Percentiles rank a stretch among this genome's conserved stretches.
Conservation (phyloP, 805 yeast genomes). For the Starmerella ratchasimensis region DNA sequence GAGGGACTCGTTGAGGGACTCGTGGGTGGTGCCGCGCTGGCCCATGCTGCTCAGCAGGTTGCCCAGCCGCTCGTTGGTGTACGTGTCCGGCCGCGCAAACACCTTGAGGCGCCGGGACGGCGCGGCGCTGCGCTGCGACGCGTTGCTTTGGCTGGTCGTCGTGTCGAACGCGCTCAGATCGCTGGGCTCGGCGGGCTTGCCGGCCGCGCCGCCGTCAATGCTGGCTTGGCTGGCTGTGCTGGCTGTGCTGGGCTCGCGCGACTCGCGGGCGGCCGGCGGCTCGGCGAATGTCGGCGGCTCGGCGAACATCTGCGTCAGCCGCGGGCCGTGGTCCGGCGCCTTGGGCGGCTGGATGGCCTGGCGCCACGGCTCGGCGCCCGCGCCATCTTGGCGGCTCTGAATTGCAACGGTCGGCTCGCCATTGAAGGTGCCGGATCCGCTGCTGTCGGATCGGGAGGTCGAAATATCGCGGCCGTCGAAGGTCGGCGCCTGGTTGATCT, state of each 20-base stretch:
- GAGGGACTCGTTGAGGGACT: background rate
- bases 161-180: background rate
- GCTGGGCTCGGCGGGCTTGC: background rate
- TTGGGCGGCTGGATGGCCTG: constrained; percentile 9
- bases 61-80: constrained; percentile 19
- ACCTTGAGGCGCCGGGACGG: constrained; percentile 17
- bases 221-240: no score
- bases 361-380: constrained; percentile 15
- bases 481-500: background rate
- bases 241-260: no score
- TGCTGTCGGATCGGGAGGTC: constrained; percentile 9
- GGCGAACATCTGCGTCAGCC: constrained; percentile 7
- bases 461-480: constrained; percentile 6
- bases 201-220: no score
- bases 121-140: background rate
- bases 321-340: background rate
- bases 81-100: constrained; percentile 20
- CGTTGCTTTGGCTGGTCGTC: background rate
- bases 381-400: constrained; percentile 1
- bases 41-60: constrained; percentile 17
- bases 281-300: background rate
- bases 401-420: constrained; percentile 17
- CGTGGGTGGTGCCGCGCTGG: background rate
- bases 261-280: background rate
- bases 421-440: constrained; percentile 2